Evolutionary conservation across 345 rosid genomes (phyloP).

Genomic region (Erysimum cheiranthoides): DNA sequence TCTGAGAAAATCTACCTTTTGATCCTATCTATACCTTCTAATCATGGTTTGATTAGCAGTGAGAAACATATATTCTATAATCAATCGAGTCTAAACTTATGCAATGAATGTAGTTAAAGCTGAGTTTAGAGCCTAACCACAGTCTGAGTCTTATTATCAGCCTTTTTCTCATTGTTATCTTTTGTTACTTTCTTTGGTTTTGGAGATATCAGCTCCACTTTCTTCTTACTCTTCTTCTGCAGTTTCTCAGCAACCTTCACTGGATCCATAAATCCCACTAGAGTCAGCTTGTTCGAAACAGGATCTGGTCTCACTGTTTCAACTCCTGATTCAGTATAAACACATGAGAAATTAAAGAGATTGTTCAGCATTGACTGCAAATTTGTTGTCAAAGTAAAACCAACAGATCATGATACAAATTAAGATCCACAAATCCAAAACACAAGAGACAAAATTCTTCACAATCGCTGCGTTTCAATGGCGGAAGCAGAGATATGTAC

Average conservation of each 20-base stretch:
- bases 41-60: background rate
- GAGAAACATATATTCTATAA: background rate
- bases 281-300: conserved; percentile 62
- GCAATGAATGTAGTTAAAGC: background rate
- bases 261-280: conserved; percentile 74
- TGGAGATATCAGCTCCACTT: conserved; percentile 76
- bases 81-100: background rate
- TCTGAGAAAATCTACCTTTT: background rate
- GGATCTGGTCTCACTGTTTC: conserved; percentile 63
- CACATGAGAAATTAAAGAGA: background rate
- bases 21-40: background rate
- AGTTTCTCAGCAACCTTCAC: conserved; percentile 53
- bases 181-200: conserved; percentile 65
- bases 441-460: background rate
- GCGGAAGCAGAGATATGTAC: background rate
- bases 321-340: conserved; percentile 38
- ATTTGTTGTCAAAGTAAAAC: background rate
- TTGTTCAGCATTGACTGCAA: background rate
- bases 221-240: conserved; percentile 61
- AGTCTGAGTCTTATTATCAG: conserved; percentile 43
- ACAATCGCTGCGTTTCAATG: background rate
- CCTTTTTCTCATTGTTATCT: conserved; percentile 35
- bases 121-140: conserved; percentile 26
- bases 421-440: conserved; percentile 17
- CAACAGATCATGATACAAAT: conserved; percentile 17